These are phyloP conservation scores for Begonia masoniana DNA, from an alignment of 306 rosid genomes.

Conservation along the genomic window DNA sequence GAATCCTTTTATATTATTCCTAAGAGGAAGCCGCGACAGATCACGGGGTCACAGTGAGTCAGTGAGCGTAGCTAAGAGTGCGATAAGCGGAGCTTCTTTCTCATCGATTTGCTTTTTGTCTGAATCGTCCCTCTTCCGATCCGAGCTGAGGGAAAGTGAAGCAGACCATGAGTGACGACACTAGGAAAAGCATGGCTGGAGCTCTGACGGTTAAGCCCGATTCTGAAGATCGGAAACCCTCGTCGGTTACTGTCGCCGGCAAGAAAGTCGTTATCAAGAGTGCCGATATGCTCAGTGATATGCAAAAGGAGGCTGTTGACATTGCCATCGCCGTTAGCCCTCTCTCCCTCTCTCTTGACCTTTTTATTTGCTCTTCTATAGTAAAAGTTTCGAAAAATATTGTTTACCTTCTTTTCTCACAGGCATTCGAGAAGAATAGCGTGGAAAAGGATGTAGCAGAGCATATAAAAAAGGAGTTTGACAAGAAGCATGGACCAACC, in stretches of 20 bases:
- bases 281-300: slow-evolving; percentile 77
- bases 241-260: slow-evolving; percentile 22
- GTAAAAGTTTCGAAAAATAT: neutral
- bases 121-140: neutral
- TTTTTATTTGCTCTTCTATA: neutral
- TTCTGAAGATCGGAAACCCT: slow-evolving; percentile 66
- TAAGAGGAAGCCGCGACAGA: too few relatives aligned
- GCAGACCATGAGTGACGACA: slow-evolving; percentile 46
- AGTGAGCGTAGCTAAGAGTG: neutral
- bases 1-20: too few relatives aligned
- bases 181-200: slow-evolving; percentile 43
- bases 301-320: slow-evolving; percentile 87
- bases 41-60: neutral
- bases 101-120: neutral
- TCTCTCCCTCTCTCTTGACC: neutral
- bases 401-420: slow-evolving; percentile 1
- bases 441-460: slow-evolving; percentile 95
- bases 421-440: slow-evolving; percentile 83
- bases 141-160: neutral
- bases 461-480: slow-evolving; percentile 85
- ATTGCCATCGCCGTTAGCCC: slow-evolving; percentile 69
- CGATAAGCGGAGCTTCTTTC: neutral
- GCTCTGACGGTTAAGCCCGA: slow-evolving; percentile 27
- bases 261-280: slow-evolving; percentile 80
- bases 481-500: slow-evolving; percentile 77